Percentiles rank a stretch among this genome's conserved stretches.
Conservation (phyloP, 176 grass and related monocot genomes). For the Musa beccarii region DNA sequence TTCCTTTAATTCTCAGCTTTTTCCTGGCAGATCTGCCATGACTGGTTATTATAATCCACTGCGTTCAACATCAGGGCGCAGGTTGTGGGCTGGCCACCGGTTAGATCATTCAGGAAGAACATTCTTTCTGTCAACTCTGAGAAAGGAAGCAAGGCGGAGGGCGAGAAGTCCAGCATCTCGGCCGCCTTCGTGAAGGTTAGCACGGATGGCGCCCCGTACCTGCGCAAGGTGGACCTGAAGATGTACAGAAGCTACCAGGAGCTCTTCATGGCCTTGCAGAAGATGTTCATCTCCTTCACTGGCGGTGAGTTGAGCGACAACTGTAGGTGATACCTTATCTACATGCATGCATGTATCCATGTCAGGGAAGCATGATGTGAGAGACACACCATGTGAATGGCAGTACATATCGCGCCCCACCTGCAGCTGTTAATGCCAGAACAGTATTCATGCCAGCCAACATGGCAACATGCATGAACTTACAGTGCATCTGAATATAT, state of each 20-base stretch:
- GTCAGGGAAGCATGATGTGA: too few species aligned
- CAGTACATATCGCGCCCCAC: too few species aligned
- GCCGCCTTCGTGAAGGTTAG: constrained; percentile 81
- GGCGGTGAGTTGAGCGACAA: constrained; percentile 26
- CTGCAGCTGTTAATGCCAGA: too few species aligned
- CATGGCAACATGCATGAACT: not conserved
- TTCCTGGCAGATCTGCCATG: too few species aligned
- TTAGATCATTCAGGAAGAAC: constrained; percentile 54
- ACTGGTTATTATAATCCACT: not conserved
- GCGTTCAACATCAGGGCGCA: constrained; percentile 33
- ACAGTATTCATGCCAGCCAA: not conserved
- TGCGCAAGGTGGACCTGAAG: constrained; percentile 91
- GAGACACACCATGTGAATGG: too few species aligned
- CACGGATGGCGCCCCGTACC: constrained; percentile 89
- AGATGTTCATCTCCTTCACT: constrained; percentile 86
- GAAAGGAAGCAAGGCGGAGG: constrained; percentile 28
- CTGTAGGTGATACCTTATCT: not conserved
- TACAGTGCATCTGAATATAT: too few species aligned
- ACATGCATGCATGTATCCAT: not conserved
- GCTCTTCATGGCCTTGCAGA: constrained; percentile 66
- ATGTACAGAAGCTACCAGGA: constrained; percentile 85
- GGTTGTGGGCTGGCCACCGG: constrained; percentile 67
- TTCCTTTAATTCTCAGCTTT: not conserved
- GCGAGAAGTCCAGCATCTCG: constrained; percentile 1
- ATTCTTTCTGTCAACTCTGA: constrained; percentile 30